Evolutionary conservation across 2,329 filamentous ascomycete species (phyloP).

Genomic region (Hypomyces perniciosus): DNA sequence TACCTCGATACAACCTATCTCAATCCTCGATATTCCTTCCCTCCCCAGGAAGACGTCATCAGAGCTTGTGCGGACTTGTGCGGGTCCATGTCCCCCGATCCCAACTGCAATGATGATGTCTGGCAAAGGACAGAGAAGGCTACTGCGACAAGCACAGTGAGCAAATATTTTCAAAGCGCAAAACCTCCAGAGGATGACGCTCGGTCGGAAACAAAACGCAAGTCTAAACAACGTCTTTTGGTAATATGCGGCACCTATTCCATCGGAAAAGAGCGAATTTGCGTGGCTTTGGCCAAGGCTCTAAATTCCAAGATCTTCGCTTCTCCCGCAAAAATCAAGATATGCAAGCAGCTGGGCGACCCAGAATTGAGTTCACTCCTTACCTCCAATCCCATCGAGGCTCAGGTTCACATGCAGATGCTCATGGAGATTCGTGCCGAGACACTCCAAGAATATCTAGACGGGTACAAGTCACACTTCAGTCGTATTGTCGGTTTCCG

Average conservation of each 20-base stretch:
- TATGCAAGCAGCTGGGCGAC: slow-evolving; percentile 81
- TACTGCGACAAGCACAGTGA: slow-evolving; percentile 40
- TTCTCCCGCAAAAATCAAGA: slow-evolving; percentile 71
- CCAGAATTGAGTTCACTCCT: slow-evolving; percentile 70
- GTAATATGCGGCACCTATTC: slow-evolving; percentile 96
- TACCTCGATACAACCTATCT: slow-evolving; percentile 97
- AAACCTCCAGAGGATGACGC: slow-evolving; percentile 25
- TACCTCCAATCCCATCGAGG: slow-evolving; percentile 72
- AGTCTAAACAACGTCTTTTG: slow-evolving; percentile 57
- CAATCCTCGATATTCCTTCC: slow-evolving; percentile 92
- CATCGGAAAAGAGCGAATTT: slow-evolving; percentile 96
- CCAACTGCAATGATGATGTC: slow-evolving; percentile 40
- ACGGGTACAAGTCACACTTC: slow-evolving; percentile 74
- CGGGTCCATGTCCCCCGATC: slow-evolving; percentile 64
- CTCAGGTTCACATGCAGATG: slow-evolving; percentile 97
- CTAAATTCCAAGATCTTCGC: slow-evolving; percentile 87
- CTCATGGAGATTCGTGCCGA: slow-evolving; percentile 90
- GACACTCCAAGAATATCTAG: slow-evolving; percentile 83
- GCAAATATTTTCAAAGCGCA: slow-evolving; percentile 45
- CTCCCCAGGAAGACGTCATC: slow-evolving; percentile 81
- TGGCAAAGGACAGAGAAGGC: slow-evolving; percentile 41
- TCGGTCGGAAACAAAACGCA: slow-evolving; percentile 20
- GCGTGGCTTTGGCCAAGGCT: slow-evolving; percentile 82
- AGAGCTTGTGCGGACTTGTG: slow-evolving; percentile 83
- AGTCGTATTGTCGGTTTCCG: slow-evolving; percentile 83